Base-by-base conservation (phyloP, 768 basidiomycete genomes). In the Lactarius trivialis region DNA sequence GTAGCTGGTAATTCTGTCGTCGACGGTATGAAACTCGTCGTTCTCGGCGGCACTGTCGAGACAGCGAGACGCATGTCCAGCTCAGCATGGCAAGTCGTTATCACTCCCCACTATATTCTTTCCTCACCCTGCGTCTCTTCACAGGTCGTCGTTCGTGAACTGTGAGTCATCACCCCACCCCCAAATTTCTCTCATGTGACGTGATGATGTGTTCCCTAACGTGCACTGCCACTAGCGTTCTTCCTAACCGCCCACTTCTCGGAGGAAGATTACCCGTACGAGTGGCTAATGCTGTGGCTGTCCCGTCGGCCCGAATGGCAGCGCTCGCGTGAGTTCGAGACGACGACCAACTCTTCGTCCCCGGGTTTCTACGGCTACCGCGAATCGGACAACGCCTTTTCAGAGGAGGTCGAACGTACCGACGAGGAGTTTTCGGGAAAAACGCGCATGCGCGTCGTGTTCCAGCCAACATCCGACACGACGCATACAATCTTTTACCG, bases 241-340 rank as follows among this genome's bases (percentile, higher is more conserved):
- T 93, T 92, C 83, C 83, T 93, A 56, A 93, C 91, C 17, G 91
- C 91, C 9, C 88, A 92, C 74, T 93, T 93, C 77, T 88, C 85
- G 66, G 91, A 93, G 75, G 91, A 93, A 73, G 91, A 93, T 71
- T 89, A 89, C 66, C 91, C 90, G 4, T 93, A 91, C 68, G 90
- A 93, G 74, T 93, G 90, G 90, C 80, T 93, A 56, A 92, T 92
- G 88, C 80, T 91, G 34, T 93, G 90, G 90, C 83, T 93, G 54
- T 89, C 89, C 48, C 85, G 89, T 56, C 81, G 88, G 77, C 81
- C 90, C 45, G 90, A 92, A 73, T 92, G 90, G 90, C 90, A 92
- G 70, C 86, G 89, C 41, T 91, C 90, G 8, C 83, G 91, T 60
- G 91, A 93, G 74, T 91, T 93, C 64, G 91, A 93, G 75, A 91